phyloP scores from a whole-genome alignment of 2,329 filamentous ascomycete genomes.

The Exophiala aquamarina region DNA sequence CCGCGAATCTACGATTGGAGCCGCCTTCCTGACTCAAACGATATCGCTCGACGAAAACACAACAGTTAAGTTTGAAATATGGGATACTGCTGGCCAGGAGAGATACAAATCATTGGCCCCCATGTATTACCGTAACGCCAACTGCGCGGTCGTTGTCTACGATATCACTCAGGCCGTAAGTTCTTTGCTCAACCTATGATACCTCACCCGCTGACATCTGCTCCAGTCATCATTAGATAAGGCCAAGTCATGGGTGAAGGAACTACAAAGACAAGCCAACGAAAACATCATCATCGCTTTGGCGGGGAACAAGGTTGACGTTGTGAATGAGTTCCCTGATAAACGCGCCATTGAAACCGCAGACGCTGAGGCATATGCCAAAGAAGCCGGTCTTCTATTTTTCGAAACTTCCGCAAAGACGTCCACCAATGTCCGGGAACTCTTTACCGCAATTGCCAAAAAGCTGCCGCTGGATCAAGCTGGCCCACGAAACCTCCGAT shows the following conservation, averaged over 20 bases:
- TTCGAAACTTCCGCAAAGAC: conserved; percentile 99
- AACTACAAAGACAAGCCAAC: conserved; percentile 96
- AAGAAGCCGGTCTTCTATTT: conserved; percentile 90
- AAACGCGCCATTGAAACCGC: conserved; percentile 88
- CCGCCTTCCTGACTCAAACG: conserved; percentile 97
- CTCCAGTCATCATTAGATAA: conserved; percentile 90
- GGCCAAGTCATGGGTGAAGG: conserved; percentile 99
- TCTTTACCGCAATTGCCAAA: conserved; percentile 97
- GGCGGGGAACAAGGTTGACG: conserved; percentile 95
- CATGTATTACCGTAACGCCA: conserved; percentile 99
- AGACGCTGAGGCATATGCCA: conserved; percentile 93
- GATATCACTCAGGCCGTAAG: conserved; percentile 98
- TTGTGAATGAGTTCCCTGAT: conserved; percentile 90
- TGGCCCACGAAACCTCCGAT: conserved; percentile 80
- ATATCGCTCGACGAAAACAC: conserved; percentile 97
- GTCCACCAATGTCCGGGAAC: conserved; percentile 88
- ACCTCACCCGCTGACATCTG: conserved; percentile 10
- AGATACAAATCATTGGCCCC: conserved; percentile 97
- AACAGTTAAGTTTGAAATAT: conserved; percentile 99
- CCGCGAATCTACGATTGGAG: conserved; percentile 96
- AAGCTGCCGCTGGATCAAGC: conserved; percentile 95
- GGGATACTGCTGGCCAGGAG: conserved; percentile 98
- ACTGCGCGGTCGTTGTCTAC: conserved; percentile 98
- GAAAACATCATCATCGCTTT: conserved; percentile 99
- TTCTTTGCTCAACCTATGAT: conserved; percentile 4